These are phyloP conservation scores for Endothia cerciana DNA, from an alignment of 2,329 filamentous ascomycete species.

Conservation along the genomic window DNA sequence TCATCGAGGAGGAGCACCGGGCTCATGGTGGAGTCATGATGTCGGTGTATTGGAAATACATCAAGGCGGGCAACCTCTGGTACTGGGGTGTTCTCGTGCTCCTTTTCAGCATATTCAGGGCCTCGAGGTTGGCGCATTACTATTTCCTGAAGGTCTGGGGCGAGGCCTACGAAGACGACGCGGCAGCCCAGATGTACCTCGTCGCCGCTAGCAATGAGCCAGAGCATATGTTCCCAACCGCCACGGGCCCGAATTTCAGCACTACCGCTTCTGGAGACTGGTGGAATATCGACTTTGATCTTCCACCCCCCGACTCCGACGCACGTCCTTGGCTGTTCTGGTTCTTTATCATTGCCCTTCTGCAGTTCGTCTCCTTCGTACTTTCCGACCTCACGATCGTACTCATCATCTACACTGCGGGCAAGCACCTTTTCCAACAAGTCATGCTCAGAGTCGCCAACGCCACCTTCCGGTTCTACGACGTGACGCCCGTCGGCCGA, in stretches of 20 bases:
- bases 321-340: slow-evolving; percentile 75
- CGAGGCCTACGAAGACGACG: slow-evolving; percentile 65
- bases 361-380: slow-evolving; percentile 62
- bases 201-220: slow-evolving; percentile 17
- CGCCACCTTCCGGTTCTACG: slow-evolving; percentile 88
- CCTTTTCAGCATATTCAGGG: slow-evolving; percentile 65
- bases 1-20: slow-evolving; percentile 77
- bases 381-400: slow-evolving; percentile 70
- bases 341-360: slow-evolving; percentile 68
- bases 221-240: slow-evolving; percentile 14
- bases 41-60: slow-evolving; percentile 81
- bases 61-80: slow-evolving; percentile 75
- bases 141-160: slow-evolving; percentile 91
- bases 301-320: slow-evolving; percentile 70
- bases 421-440: slow-evolving; percentile 72
- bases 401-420: slow-evolving; percentile 78
- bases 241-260: not conserved
- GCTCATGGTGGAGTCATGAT: slow-evolving; percentile 76
- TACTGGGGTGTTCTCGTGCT: slow-evolving; percentile 73
- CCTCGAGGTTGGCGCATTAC: slow-evolving; percentile 66
- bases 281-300: slow-evolving; percentile 39
- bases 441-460: slow-evolving; percentile 75
- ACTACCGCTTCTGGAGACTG: slow-evolving; percentile 31
- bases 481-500: slow-evolving; percentile 84
- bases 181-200: slow-evolving; percentile 17